Conservation (phyloP, 108 stramenopile genomes). For the Parmales sp. region DNA sequence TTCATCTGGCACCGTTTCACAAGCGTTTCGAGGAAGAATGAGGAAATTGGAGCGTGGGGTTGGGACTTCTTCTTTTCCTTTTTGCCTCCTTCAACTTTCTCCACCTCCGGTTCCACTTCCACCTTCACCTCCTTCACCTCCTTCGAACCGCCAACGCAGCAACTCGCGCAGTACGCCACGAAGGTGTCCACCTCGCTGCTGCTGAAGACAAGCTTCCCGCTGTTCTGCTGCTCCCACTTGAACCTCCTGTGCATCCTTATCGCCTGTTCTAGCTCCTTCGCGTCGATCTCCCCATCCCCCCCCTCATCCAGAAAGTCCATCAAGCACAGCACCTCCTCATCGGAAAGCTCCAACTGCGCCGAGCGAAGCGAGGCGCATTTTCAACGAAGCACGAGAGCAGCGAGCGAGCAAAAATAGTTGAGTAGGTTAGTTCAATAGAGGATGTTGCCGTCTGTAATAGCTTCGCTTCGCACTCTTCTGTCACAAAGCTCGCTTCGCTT, state of each 20-base stretch:
- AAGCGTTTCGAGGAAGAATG: too few species aligned
- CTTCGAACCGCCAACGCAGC: neutral
- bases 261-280: neutral
- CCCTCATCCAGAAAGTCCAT: conserved; percentile 10
- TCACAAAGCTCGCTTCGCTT: too few species aligned
- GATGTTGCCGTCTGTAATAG: too few species aligned
- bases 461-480: too few species aligned
- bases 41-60: too few species aligned
- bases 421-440: too few species aligned
- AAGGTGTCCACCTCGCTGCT: neutral
- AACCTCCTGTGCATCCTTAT: conserved; percentile 3
- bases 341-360: neutral
- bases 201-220: neutral
- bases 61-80: neutral
- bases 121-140: neutral
- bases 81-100: neutral
- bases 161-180: neutral
- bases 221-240: conserved; percentile 8
- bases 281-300: conserved; percentile 10
- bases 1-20: too few species aligned
- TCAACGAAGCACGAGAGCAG: too few species aligned
- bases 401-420: too few species aligned
- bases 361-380: too few species aligned
- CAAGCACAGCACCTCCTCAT: neutral
- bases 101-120: neutral